Conservation (phyloP, 257 asterid genomes). For the Primulina tabacum region DNA sequence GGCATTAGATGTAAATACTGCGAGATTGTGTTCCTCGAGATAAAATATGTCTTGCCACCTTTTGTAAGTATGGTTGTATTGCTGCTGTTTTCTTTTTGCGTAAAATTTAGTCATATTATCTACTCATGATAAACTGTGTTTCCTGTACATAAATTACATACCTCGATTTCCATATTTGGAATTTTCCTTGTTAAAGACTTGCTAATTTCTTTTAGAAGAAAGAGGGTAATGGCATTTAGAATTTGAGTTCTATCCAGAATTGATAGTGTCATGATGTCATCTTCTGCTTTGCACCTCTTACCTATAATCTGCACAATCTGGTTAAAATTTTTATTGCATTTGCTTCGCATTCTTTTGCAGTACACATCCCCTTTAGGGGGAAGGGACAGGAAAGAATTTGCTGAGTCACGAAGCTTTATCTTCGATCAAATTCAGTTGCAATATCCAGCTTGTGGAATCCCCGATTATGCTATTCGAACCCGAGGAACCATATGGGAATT, state of each 20-base stretch:
- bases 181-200: not conserved
- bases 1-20: constrained; percentile 66
- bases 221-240: not conserved
- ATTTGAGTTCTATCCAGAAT: not conserved
- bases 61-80: constrained; percentile 41
- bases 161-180: not conserved
- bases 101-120: not conserved
- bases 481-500: constrained; percentile 66
- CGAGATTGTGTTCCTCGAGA: constrained; percentile 35
- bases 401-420: constrained; percentile 20
- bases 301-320: not conserved
- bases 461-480: not conserved
- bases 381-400: constrained; percentile 26
- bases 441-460: constrained; percentile 18
- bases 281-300: not conserved
- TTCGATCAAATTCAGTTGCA: constrained; percentile 22
- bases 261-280: not conserved
- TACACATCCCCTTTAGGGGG: constrained; percentile 21
- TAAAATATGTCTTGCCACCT: constrained; percentile 55
- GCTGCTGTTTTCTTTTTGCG: not conserved
- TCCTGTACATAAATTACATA: not conserved
- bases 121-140: not conserved
- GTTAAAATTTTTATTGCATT: not conserved
- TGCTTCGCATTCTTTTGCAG: constrained; percentile 31
- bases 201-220: no score